Evolutionary conservation across 2,329 filamentous ascomycete genomes (phyloP).

Genomic region (Cytospora piceicola): DNA sequence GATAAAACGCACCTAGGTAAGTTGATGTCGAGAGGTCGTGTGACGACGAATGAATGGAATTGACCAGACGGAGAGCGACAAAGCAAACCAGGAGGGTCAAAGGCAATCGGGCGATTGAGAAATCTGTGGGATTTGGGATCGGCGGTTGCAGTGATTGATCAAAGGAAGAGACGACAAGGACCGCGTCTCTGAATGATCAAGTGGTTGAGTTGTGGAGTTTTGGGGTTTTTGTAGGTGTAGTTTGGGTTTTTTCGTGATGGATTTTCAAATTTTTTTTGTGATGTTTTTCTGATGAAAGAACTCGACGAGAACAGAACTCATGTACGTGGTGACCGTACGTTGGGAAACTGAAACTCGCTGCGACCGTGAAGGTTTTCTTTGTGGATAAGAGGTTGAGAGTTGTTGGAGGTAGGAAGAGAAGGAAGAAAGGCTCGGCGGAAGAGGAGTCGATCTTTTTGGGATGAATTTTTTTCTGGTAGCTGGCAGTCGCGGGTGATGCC

Average conservation of each 20-base stretch:
- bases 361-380: conserved; percentile 45
- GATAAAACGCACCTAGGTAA: conserved; percentile 22
- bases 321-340: conserved; percentile 60
- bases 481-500: conserved; percentile 20
- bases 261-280: conserved; percentile 66
- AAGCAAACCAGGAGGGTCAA: conserved; percentile 31
- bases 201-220: conserved; percentile 14
- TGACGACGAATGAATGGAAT: conserved; percentile 21
- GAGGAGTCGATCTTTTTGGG: conserved; percentile 22
- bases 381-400: conserved; percentile 53
- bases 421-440: conserved; percentile 10
- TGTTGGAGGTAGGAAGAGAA: conserved; percentile 44
- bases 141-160: conserved; percentile 26
- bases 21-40: conserved; percentile 15
- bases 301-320: conserved; percentile 63
- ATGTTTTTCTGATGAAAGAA: conserved; percentile 56
- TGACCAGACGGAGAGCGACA: conserved; percentile 25
- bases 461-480: conserved; percentile 29
- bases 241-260: conserved; percentile 48
- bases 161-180: conserved; percentile 28
- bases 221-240: conserved; percentile 28
- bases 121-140: conserved; percentile 24
- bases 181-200: conserved; percentile 27
- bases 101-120: conserved; percentile 22
- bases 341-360: conserved; percentile 49